A percentile compares a stretch with the other conserved stretches of the same genome.
These are phyloP conservation scores for Epichloe amarillans DNA, from an alignment of 2,329 filamentous ascomycete genomes.

Conservation along the genomic window DNA sequence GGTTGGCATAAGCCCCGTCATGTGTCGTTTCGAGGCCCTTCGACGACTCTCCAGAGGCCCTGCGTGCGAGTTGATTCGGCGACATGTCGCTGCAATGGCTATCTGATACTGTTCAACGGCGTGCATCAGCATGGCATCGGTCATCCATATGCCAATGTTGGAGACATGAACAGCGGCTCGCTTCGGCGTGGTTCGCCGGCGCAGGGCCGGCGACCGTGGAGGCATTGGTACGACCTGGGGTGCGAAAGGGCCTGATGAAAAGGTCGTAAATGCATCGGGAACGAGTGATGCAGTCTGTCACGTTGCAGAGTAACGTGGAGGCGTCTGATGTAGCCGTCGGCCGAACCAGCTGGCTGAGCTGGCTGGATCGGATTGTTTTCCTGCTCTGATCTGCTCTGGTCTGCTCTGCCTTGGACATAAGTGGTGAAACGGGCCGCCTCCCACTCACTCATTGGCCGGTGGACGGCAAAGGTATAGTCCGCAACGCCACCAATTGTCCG, in stretches of 20 bases:
- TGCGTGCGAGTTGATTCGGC: slow-evolving; percentile 29
- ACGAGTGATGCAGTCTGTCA: background rate
- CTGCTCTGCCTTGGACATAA: background rate
- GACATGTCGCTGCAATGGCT: slow-evolving; percentile 8
- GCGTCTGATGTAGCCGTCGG: background rate
- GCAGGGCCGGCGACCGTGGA: slow-evolving; percentile 14
- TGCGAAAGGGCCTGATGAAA: background rate
- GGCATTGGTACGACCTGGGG: slow-evolving; percentile 14
- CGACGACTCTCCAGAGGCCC: slow-evolving; percentile 43
- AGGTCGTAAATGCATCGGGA: background rate
- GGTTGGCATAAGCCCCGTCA: slow-evolving; percentile 35
- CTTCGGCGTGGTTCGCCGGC: slow-evolving; percentile 13
- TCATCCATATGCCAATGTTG: slow-evolving; percentile 18
- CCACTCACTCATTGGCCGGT: background rate
- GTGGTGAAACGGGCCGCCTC: background rate
- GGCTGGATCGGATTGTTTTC: background rate
- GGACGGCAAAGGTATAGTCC: background rate
- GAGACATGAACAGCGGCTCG: slow-evolving; percentile 7
- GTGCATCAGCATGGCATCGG: slow-evolving; percentile 19
- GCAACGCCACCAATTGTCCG: background rate
- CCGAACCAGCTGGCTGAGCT: background rate
- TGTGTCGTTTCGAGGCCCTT: slow-evolving; percentile 37
- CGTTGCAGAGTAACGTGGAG: background rate
- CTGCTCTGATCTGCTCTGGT: background rate
- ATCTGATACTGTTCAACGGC: slow-evolving; percentile 20